phyloP scores from a whole-genome alignment of 495 filamentous ascomycete species.

The Aspergillus heteromorphus region DNA sequence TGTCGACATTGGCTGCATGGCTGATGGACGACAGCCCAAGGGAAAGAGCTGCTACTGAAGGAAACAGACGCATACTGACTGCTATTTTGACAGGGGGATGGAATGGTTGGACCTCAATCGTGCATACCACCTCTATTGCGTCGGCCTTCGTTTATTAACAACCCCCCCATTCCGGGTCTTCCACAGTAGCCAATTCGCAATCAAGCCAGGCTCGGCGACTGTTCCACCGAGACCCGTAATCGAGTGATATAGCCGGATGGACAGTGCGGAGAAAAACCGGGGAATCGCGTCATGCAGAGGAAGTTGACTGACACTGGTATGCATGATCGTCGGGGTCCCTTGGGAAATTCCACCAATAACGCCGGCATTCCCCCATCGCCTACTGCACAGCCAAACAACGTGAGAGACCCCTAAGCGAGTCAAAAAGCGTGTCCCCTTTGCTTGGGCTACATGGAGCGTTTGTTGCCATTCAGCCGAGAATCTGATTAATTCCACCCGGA shows the following conservation, averaged over 20 bases:
- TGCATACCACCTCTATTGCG: neutral
- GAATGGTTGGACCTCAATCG: neutral
- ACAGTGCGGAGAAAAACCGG: constrained; percentile 1
- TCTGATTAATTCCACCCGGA: neutral
- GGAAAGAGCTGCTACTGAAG: neutral
- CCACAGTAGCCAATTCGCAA: neutral
- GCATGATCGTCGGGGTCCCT: neutral
- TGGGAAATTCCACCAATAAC: constrained; percentile 1
- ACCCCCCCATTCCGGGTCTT: neutral
- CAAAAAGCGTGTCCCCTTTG: neutral
- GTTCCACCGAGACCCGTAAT: neutral
- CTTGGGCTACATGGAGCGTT: neutral
- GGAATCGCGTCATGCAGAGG: neutral
- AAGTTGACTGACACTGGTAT: neutral
- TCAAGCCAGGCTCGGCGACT: neutral
- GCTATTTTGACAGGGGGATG: neutral
- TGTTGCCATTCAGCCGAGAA: neutral
- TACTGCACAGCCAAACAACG: neutral
- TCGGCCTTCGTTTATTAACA: neutral
- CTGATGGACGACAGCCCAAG: neutral
- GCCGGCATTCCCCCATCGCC: neutral
- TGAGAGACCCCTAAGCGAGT: neutral
- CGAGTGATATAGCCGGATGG: neutral
- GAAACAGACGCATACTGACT: neutral
- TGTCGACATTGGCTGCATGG: neutral